These are phyloP conservation scores for Colletotrichum sidae DNA, from an alignment of 2,329 filamentous ascomycete species.

Conservation along the genomic window DNA sequence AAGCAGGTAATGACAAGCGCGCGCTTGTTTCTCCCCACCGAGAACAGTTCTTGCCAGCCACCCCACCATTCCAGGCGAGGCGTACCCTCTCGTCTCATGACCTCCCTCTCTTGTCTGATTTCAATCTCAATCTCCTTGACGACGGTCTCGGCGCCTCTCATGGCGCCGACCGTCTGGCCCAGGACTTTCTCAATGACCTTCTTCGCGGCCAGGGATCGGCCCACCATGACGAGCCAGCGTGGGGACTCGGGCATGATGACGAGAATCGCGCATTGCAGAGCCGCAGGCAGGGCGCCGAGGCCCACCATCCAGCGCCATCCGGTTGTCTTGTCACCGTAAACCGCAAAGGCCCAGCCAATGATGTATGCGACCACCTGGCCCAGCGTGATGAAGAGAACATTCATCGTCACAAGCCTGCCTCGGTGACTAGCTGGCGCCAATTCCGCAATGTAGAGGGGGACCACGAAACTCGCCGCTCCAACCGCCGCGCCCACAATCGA, in stretches of 20 bases:
- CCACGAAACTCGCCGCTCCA: conserved; percentile 82
- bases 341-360: conserved; percentile 80
- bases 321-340: conserved; percentile 59
- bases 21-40: conserved; percentile 73
- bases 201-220: conserved; percentile 70
- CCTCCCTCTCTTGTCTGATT: conserved; percentile 74
- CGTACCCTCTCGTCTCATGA: conserved; percentile 59
- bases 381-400: conserved; percentile 84
- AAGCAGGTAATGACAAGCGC: conserved; percentile 88
- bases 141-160: conserved; percentile 66
- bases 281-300: conserved; percentile 81
- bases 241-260: conserved; percentile 87
- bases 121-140: conserved; percentile 79
- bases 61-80: conserved; percentile 52
- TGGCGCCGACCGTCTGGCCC: conserved; percentile 59
- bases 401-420: conserved; percentile 84
- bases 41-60: conserved; percentile 65
- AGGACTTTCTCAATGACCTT: conserved; percentile 75
- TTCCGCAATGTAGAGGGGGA: conserved; percentile 90
- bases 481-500: conserved; percentile 79
- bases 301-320: conserved; percentile 96
- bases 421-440: conserved; percentile 81
- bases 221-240: conserved; percentile 83
- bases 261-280: conserved; percentile 76
- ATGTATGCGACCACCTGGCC: conserved; percentile 92